Percentiles rank a stretch among this genome's conserved stretches.
These are phyloP conservation scores for Ophiostoma populinum DNA, from an alignment of 2,329 filamentous ascomycete genomes.

Conservation along the genomic window DNA sequence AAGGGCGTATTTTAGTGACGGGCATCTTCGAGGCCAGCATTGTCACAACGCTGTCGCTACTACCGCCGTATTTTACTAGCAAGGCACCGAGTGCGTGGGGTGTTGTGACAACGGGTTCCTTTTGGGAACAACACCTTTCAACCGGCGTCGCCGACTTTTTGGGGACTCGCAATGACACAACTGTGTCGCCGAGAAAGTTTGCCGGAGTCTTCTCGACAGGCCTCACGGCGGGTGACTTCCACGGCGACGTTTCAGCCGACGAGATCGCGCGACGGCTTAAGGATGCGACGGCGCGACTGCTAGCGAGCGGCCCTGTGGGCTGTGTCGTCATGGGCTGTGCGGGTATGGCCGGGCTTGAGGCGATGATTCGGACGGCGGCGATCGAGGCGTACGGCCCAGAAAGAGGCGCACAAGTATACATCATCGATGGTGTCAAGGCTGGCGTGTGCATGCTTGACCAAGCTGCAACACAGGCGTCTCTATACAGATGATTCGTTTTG, in stretches of 20 bases:
- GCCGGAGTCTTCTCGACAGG: conserved; percentile 72
- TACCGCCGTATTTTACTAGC: conserved; percentile 16
- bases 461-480: conserved; percentile 25
- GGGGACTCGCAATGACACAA: too few relatives aligned
- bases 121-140: conserved; percentile 60
- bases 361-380: conserved; percentile 54
- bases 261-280: conserved; percentile 49
- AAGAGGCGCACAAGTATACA: conserved; percentile 35
- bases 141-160: conserved; percentile 49
- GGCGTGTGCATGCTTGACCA: conserved; percentile 47
- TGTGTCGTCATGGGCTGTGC: conserved; percentile 77
- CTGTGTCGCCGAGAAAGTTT: conserved; percentile 32
- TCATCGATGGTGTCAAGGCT: conserved; percentile 67
- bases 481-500: conserved; percentile 17
- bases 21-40: conserved; percentile 85
- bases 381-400: conserved; percentile 43
- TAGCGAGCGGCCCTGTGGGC: conserved; percentile 37
- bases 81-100: conserved; percentile 41
- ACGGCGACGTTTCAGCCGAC: conserved; percentile 45
- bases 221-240: conserved; percentile 62
- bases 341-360: conserved; percentile 75
- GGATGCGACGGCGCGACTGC: conserved; percentile 49
- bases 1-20: conserved; percentile 34
- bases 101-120: conserved; percentile 73
- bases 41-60: conserved; percentile 39